Conservation (phyloP, 2,329 filamentous ascomycete species). For the Stachybotrys chartarum region DNA sequence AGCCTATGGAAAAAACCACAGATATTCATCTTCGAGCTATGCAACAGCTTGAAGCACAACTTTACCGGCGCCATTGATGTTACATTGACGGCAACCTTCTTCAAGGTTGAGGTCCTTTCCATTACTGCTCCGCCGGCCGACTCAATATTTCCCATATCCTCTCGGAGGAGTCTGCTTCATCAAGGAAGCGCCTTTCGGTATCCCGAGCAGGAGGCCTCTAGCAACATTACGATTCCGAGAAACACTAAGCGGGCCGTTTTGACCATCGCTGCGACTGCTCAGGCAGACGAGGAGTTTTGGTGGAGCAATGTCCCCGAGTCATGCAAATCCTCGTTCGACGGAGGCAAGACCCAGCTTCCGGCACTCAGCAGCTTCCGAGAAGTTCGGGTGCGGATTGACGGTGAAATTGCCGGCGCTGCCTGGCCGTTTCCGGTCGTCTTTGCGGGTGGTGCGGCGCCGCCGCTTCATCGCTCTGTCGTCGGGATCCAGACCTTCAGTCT, state of each 20-base stretch:
- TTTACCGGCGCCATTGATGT: slow-evolving; percentile 72
- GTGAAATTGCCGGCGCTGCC: slow-evolving; percentile 61
- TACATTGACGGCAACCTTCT: slow-evolving; percentile 68
- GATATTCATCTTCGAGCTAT: slow-evolving; percentile 74
- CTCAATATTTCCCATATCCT: slow-evolving; percentile 60
- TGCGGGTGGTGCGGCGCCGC: slow-evolving; percentile 71
- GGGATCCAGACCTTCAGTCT: slow-evolving; percentile 75
- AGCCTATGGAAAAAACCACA: slow-evolving; percentile 62
- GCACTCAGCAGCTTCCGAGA: slow-evolving; percentile 72
- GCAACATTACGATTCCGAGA: slow-evolving; percentile 53
- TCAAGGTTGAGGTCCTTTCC: slow-evolving; percentile 25
- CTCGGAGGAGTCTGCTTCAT: slow-evolving; percentile 39
- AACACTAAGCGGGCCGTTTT: slow-evolving; percentile 65
- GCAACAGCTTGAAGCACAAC: slow-evolving; percentile 59
- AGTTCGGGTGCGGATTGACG: slow-evolving; percentile 70
- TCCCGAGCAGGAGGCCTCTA: slow-evolving; percentile 54
- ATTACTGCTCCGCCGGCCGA: slow-evolving; percentile 40
- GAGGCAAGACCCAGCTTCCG: slow-evolving; percentile 47
- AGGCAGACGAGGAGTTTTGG: slow-evolving; percentile 75
- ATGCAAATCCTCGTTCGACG: slow-evolving; percentile 51
- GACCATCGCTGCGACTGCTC: slow-evolving; percentile 70
- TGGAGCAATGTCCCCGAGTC: slow-evolving; percentile 68
- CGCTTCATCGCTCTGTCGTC: slow-evolving; percentile 71
- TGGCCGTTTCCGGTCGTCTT: slow-evolving; percentile 83
- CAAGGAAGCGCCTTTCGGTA: slow-evolving; percentile 60